Conservation (phyloP, 1,284 basidiomycete genomes). For the Serendipita sp. region DNA sequence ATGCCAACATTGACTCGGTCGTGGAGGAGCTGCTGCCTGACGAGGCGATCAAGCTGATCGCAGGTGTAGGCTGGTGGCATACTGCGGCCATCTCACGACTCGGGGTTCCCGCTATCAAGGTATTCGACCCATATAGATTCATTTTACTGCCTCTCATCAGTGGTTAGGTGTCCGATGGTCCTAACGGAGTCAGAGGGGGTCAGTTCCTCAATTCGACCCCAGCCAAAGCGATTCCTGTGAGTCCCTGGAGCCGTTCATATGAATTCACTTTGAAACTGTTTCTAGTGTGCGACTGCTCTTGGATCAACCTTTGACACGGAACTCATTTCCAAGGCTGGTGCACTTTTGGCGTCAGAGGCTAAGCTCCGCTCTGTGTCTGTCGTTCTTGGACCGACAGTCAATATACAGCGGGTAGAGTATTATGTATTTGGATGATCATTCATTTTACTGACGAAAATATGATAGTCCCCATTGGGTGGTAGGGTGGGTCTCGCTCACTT, state of each 20-base stretch:
- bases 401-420: conserved; percentile 43
- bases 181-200: conserved; percentile 49
- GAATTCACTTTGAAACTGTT: not conserved
- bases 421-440: not conserved
- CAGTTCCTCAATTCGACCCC: conserved; percentile 52
- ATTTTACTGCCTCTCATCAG: not conserved
- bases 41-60: conserved; percentile 54
- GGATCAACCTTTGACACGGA: conserved; percentile 61
- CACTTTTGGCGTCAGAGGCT: conserved; percentile 56
- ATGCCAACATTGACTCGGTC: conserved; percentile 42
- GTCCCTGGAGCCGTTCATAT: not conserved
- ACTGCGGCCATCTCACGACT: conserved; percentile 50
- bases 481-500: not conserved
- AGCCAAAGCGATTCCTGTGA: conserved; percentile 42
- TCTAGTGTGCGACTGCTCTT: conserved; percentile 44
- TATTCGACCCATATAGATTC: conserved; percentile 18
- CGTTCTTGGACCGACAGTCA: conserved; percentile 56
- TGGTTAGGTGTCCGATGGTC: conserved; percentile 55
- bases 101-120: conserved; percentile 58
- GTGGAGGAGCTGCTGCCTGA: conserved; percentile 53
- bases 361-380: conserved; percentile 50
- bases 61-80: conserved; percentile 65
- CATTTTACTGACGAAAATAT: not conserved
- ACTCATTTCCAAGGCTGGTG: conserved; percentile 44
- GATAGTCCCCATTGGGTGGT: conserved; percentile 1